Evolutionary conservation across 768 basidiomycete genomes (phyloP).

Genomic region (Baorangia bicolor): DNA sequence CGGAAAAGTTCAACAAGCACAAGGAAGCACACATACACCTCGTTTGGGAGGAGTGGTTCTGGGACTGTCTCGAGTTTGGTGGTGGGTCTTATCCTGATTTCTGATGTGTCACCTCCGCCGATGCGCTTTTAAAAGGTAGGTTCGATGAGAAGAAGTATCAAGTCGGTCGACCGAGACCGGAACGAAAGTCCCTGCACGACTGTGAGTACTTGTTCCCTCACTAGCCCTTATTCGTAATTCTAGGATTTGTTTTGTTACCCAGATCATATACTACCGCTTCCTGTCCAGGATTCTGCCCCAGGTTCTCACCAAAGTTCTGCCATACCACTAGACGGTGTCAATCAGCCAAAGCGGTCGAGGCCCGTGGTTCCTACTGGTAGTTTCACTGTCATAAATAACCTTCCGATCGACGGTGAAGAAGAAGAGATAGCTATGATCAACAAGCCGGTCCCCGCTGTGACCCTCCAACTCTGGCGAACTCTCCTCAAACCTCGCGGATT

Average conservation of each 20-base stretch:
- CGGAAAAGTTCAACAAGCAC: constrained; percentile 66
- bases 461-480: constrained; percentile 68
- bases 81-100: constrained; percentile 38
- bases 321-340: constrained; percentile 7
- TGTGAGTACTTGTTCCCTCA: constrained; percentile 12
- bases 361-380: constrained; percentile 8
- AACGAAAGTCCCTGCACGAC: constrained; percentile 40
- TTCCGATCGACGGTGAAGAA: constrained; percentile 31
- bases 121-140: constrained; percentile 41
- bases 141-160: constrained; percentile 65
- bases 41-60: constrained; percentile 97
- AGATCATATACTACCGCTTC: constrained; percentile 15
- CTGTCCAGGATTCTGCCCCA: constrained; percentile 14
- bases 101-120: not conserved
- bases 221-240: not conserved
- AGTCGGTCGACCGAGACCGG: constrained; percentile 58
- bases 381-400: constrained; percentile 22
- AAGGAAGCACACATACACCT: constrained; percentile 74
- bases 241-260: not conserved
- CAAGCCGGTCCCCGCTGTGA: constrained; percentile 58
- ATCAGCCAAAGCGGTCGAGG: constrained; percentile 23
- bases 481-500: constrained; percentile 70
- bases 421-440: constrained; percentile 60
- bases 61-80: constrained; percentile 82
- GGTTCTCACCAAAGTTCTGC: constrained; percentile 15